phyloP scores from a whole-genome alignment of 176 grass and related monocot genomes.

The Saccharum officinarum region DNA sequence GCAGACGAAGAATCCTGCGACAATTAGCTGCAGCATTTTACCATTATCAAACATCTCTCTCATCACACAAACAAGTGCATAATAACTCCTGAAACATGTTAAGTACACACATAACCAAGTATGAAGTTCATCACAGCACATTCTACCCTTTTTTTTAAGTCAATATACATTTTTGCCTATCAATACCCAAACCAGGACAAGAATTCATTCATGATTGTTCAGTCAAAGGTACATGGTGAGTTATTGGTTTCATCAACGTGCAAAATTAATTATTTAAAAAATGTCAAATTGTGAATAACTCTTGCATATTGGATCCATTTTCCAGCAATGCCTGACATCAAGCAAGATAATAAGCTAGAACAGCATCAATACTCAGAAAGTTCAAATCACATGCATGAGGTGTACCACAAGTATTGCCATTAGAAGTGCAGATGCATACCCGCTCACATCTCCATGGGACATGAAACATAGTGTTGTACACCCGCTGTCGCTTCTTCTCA shows the following conservation, averaged over 20 bases:
- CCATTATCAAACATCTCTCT: slow-evolving; percentile 51
- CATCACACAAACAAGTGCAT: slow-evolving; percentile 16
- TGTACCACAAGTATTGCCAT: slow-evolving; percentile 1
- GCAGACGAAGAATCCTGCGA: slow-evolving; percentile 86
- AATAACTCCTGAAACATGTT: slow-evolving; percentile 9
- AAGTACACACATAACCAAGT: background rate
- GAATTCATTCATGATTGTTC: background rate
- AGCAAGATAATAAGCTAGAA: slow-evolving; percentile 13
- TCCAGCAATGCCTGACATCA: slow-evolving; percentile 7
- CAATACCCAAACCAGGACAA: slow-evolving; percentile 1
- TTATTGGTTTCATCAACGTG: slow-evolving; percentile 15
- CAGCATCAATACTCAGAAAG: background rate
- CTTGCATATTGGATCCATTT: background rate
- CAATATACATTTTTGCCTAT: background rate
- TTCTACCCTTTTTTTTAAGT: background rate
- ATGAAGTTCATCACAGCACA: background rate
- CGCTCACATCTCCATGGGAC: slow-evolving; percentile 99
- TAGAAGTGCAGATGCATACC: slow-evolving; percentile 56
- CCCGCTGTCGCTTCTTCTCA: slow-evolving; percentile 92
- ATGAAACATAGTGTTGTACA: slow-evolving; percentile 99
- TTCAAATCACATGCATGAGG: slow-evolving; percentile 1
- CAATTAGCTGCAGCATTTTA: slow-evolving; percentile 88
- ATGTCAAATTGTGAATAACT: background rate
- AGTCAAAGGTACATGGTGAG: slow-evolving; percentile 1
- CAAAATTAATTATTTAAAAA: background rate